phyloP scores from a whole-genome alignment of 2,329 filamentous ascomycete species.

The Cordyceps farinosa region DNA sequence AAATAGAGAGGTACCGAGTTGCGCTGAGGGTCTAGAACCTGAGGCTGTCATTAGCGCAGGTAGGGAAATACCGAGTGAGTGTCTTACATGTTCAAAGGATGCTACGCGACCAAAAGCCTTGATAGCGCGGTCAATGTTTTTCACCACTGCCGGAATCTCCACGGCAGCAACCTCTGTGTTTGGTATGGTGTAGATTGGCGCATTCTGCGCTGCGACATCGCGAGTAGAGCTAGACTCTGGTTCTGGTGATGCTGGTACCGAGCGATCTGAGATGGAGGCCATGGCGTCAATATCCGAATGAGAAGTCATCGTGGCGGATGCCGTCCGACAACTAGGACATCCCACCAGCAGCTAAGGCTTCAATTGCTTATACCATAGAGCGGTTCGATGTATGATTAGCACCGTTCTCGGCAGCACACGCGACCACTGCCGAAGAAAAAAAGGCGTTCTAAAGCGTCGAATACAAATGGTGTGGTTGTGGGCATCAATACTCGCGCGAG shows the following conservation, averaged over 20 bases:
- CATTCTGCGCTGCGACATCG: constrained; percentile 17
- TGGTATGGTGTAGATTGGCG: constrained; percentile 36
- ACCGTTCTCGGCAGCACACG: neutral
- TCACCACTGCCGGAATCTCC: constrained; percentile 42
- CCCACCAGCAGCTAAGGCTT: too few relatives aligned
- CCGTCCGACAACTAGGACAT: neutral
- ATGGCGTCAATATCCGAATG: neutral
- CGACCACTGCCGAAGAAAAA: neutral
- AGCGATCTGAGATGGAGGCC: neutral
- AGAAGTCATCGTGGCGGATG: neutral
- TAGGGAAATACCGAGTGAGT: too few relatives aligned
- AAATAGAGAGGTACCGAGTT: constrained; percentile 67
- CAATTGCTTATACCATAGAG: neutral
- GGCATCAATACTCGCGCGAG: neutral
- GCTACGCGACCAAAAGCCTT: constrained; percentile 40
- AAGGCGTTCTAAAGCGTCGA: neutral
- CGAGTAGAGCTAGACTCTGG: neutral
- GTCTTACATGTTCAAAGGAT: constrained; percentile 37
- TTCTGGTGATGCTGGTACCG: neutral
- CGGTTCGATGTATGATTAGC: neutral
- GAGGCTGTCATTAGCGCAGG: neutral
- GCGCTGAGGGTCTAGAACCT: constrained; percentile 48
- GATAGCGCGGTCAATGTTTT: constrained; percentile 41
- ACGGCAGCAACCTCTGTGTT: constrained; percentile 37
- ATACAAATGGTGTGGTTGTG: neutral